phyloP scores from a whole-genome alignment of 2,329 filamentous ascomycete genomes.

The Dactylonectria estremocensis region DNA sequence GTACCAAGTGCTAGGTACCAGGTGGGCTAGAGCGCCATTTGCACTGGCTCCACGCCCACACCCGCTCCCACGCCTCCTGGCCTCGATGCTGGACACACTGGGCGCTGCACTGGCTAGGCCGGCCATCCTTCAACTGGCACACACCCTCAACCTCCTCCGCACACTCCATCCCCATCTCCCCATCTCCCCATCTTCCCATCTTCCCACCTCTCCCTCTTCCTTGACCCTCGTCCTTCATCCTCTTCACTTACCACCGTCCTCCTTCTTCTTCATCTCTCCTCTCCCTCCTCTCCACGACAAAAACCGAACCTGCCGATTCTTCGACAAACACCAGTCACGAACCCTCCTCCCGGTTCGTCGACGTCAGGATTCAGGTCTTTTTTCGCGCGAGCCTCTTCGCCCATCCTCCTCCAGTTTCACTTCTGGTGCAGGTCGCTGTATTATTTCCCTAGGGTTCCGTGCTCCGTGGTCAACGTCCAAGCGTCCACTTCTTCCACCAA shows the following conservation, averaged over 20 bases:
- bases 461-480: constrained; percentile 27
- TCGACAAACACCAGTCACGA: constrained; percentile 54
- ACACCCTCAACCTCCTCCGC: constrained; percentile 44
- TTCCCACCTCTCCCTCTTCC: constrained; percentile 39
- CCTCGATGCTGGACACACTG: constrained; percentile 21
- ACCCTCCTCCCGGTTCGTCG: constrained; percentile 49
- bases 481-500: constrained; percentile 33
- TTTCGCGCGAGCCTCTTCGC: constrained; percentile 51
- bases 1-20: background rate
- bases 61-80: constrained; percentile 9
- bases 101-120: constrained; percentile 33
- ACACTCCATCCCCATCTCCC: constrained; percentile 48
- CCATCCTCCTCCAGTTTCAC: constrained; percentile 48
- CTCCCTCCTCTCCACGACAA: constrained; percentile 48
- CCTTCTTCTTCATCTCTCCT: constrained; percentile 39
- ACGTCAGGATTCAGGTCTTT: constrained; percentile 51
- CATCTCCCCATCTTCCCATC: constrained; percentile 46
- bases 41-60: constrained; percentile 26
- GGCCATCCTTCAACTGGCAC: constrained; percentile 38
- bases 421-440: constrained; percentile 47
- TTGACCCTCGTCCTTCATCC: constrained; percentile 40
- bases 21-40: constrained; percentile 23
- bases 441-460: constrained; percentile 35
- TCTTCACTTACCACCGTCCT: constrained; percentile 39
- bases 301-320: constrained; percentile 56